Evolutionary conservation across 1,139 yeast species (phyloP).

Genomic region (Blastobotrys capitulatus): DNA sequence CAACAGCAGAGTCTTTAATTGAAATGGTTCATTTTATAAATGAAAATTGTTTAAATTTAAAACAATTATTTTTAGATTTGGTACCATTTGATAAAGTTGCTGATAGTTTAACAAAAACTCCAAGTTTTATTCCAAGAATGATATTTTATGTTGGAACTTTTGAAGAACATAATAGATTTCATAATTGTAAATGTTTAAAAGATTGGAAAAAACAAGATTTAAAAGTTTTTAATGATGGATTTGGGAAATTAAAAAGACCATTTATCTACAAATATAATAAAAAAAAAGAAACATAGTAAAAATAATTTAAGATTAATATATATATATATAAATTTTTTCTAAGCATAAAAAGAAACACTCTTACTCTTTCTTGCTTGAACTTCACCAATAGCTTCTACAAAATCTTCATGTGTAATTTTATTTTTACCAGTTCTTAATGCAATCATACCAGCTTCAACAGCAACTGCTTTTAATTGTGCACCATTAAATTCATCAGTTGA

Average conservation of each 20-base stretch:
- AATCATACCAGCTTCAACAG: conserved; percentile 99
- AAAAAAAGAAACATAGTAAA: background rate
- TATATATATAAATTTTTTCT: conserved; percentile 16
- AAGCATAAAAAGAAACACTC: conserved; percentile 93
- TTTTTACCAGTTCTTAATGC: conserved; percentile 94
- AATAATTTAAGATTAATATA: background rate
- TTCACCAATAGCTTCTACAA: conserved; percentile 96
- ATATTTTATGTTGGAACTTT: background rate
- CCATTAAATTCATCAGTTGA: conserved; percentile 98
- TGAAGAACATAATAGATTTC: background rate
- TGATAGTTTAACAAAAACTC: no score
- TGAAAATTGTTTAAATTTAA: background rate
- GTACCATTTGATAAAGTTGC: background rate
- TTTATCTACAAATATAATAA: conserved; percentile 1
- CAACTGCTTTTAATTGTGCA: conserved; percentile 96
- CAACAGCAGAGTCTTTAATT: background rate
- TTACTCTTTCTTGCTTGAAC: conserved; percentile 97
- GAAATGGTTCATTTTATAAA: background rate
- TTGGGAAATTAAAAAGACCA: background rate
- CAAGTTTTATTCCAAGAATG: no score
- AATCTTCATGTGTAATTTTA: conserved; percentile 92
- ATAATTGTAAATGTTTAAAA: background rate
- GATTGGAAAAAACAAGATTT: background rate
- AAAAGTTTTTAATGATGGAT: background rate
- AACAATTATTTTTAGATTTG: background rate